Base-by-base conservation (phyloP, 148 eudicot species). In the Agrostemma githago region DNA sequence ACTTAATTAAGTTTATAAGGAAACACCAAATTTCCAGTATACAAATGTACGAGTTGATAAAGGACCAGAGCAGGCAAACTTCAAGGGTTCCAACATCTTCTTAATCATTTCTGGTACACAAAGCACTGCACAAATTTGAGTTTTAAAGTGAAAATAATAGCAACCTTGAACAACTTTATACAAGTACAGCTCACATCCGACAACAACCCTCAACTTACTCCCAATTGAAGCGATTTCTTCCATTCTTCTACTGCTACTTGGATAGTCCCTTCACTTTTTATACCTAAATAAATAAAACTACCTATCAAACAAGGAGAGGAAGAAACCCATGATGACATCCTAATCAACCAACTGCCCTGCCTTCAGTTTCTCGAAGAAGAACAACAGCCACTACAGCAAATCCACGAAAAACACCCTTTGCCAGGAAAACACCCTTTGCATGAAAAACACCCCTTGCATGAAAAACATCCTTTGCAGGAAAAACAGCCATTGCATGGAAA, bases 351-450 rank as follows among this genome's bases (percentile, higher is more conserved):
- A 72, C 66, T 34, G 38, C 20, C 61, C 67, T 58, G 67, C 70
- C 79, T 72, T 68, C 54, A 66, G 37, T 71, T 48, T 37, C 37
- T 51, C 6, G 82, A 44, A 58, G 57, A 44, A 46, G 79, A 58
- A 8, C 82, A 79, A 59, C 74, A 80, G 71, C 71, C 59, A 48
- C 79, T n/a, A 48, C 79, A 75, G 61, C 72, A 80, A 66, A 16
- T 65, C 79, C 82, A 78, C 34, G 76, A 74, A 68, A 53, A 79
- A 56, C 77, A 75, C n/a, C 77, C 77, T 53, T 48, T 61, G 75
- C 82, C 71, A 21, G 73, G 66, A 37, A 44, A 71, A 44, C 82
- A 76, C 20, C 79, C 73, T 41, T 57, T 68, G 57, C 72, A 75
- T 3, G 76, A 44, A 39, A 41, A 77, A 26, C 72, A 69, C n/a